These are phyloP conservation scores for Trichosanthes cucumerina DNA, from an alignment of 306 rosid genomes.

Conservation along the genomic window DNA sequence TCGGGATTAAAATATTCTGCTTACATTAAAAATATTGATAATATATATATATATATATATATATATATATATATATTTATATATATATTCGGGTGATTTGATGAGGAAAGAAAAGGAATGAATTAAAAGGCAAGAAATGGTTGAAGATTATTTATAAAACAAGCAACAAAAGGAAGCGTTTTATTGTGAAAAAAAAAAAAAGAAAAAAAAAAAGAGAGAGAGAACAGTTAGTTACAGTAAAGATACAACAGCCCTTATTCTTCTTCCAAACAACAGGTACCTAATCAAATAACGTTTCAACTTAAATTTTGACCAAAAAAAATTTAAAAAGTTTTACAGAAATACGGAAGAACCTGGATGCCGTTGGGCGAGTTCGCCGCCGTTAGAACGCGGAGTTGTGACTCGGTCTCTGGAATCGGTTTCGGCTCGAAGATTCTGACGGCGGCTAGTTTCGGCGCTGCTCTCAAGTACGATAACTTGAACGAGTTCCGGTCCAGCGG, in stretches of 20 bases:
- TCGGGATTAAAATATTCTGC: too few species aligned
- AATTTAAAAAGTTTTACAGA: neutral
- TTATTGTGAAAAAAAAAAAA: neutral
- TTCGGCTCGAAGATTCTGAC: constrained; percentile 49
- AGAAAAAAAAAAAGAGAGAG: neutral
- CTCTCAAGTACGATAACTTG: constrained; percentile 58
- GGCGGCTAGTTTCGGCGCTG: constrained; percentile 49
- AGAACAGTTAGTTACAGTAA: neutral
- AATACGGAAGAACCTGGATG: constrained; percentile 45
- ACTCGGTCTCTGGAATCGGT: constrained; percentile 49
- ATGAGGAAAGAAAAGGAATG: neutral
- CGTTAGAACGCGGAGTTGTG: constrained; percentile 50
- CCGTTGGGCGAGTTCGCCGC: constrained; percentile 76
- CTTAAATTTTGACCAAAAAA: neutral
- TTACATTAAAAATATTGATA: too few species aligned
- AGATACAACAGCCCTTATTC: neutral
- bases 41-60: too few species aligned
- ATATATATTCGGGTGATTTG: neutral
- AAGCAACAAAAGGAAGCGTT: neutral
- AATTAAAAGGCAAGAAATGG: neutral
- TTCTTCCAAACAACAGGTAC: neutral
- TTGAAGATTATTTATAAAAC: neutral
- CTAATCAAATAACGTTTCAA: neutral
- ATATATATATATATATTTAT: too few species aligned
- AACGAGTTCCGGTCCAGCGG: constrained; percentile 51